Percentiles rank a stretch among this genome's conserved stretches.
Evolutionary conservation across 257 asterid species (phyloP).

Genomic region (Przewalskia tangutica): DNA sequence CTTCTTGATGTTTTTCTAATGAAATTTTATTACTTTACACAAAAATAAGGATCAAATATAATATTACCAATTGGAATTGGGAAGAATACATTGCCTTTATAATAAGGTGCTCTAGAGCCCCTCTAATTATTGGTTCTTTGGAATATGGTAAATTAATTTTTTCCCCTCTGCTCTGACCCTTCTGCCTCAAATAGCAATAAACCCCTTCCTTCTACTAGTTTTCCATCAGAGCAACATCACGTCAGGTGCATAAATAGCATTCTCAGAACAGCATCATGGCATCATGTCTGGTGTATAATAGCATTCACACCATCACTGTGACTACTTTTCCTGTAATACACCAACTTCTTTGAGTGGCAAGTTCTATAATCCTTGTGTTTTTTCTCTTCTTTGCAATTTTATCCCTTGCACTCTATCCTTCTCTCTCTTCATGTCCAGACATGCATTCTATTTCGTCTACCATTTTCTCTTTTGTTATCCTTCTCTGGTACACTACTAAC

Average conservation of each 20-base stretch:
- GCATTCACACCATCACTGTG: not conserved
- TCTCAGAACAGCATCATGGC: not conserved
- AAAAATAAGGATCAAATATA: no score
- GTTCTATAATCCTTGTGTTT: not conserved
- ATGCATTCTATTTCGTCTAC: not conserved
- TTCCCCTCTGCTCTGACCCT: not conserved
- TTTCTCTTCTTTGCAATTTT: not conserved
- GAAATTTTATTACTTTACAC: no score
- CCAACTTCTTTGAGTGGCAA: not conserved
- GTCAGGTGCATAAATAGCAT: not conserved
- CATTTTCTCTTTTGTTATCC: not conserved
- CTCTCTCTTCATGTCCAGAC: not conserved
- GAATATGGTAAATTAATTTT: not conserved
- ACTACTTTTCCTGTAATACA: not conserved
- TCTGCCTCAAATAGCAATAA: not conserved
- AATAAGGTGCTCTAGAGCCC: not conserved
- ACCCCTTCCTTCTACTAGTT: not conserved
- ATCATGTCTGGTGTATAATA: not conserved
- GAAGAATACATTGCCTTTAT: not conserved
- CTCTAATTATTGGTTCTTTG: not conserved
- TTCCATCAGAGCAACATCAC: not conserved
- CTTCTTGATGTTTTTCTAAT: no score
- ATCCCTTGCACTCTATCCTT: not conserved
- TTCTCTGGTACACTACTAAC: not conserved
- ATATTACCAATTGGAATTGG: not conserved